Percentiles rank a stretch among this genome's conserved stretches.
Evolutionary conservation across 164 flowering plant genomes (phyloP).

Genomic region (Annona cherimola): DNA sequence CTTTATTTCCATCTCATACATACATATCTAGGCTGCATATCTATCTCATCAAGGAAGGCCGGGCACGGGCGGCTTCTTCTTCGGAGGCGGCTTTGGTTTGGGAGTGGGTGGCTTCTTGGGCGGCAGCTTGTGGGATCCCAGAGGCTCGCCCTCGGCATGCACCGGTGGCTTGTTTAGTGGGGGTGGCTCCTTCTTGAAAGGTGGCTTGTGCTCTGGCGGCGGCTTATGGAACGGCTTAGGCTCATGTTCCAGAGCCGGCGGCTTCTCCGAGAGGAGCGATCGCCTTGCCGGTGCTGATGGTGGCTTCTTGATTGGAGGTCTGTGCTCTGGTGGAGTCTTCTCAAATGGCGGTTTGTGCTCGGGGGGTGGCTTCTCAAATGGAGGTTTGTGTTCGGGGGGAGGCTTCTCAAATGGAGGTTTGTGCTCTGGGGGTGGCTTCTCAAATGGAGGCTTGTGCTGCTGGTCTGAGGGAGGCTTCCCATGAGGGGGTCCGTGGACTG

Average conservation of each 20-base stretch:
- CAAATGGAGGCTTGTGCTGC: neutral
- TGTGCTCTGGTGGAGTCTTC: neutral
- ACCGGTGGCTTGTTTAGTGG: neutral
- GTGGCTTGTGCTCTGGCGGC: neutral
- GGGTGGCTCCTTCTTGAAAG: neutral
- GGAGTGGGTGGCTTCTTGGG: neutral
- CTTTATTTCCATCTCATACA: too few relatives aligned
- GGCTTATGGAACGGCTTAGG: neutral
- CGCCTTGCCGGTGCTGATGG: neutral
- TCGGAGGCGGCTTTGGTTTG: neutral
- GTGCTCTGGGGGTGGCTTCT: neutral
- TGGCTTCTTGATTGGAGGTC: neutral
- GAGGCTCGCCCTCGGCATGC: neutral
- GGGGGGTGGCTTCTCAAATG: conserved; percentile 1
- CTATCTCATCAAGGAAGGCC: neutral
- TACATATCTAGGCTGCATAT: too few relatives aligned
- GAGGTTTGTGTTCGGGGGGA: conserved; percentile 1
- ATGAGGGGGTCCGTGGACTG: conserved; percentile 2
- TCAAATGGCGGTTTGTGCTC: neutral
- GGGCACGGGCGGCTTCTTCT: neutral
- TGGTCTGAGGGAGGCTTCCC: conserved; percentile 2
- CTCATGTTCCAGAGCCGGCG: neutral
- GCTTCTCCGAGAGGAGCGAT: neutral
- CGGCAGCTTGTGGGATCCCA: neutral
- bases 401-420: neutral